Percentiles rank a stretch among this genome's conserved stretches.
These are phyloP conservation scores for Komagataella populi DNA, from an alignment of 805 yeast genomes.

Conservation along the genomic window DNA sequence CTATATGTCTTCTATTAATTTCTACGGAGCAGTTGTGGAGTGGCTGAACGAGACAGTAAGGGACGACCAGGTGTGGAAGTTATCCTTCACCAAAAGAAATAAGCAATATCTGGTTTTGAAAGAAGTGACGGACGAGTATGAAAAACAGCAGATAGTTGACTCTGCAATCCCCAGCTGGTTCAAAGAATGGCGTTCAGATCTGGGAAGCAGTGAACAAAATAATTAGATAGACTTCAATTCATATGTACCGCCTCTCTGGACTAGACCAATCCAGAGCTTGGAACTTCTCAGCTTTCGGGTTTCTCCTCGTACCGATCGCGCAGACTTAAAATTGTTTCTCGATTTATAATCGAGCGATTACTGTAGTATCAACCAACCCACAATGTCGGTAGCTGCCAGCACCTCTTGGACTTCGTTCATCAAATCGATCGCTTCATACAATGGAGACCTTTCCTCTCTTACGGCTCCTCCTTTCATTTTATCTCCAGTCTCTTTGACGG, in stretches of 20 bases:
- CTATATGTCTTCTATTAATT: conserved; percentile 69
- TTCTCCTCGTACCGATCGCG: neutral
- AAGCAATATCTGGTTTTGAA: conserved; percentile 34
- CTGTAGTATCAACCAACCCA: neutral
- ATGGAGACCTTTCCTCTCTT: conserved; percentile 84
- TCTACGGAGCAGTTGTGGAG: conserved; percentile 74
- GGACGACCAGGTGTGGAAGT: conserved; percentile 35
- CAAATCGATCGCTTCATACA: conserved; percentile 82
- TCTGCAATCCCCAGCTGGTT: neutral
- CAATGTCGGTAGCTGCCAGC: conserved; percentile 10
- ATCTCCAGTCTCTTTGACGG: conserved; percentile 78
- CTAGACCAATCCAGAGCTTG: neutral
- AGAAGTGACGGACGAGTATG: conserved; percentile 23
- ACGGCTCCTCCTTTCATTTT: conserved; percentile 97
- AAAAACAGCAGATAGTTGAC: neutral
- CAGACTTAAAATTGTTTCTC: neutral
- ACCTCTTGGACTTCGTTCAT: conserved; percentile 86
- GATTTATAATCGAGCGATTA: neutral
- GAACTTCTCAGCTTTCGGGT: neutral
- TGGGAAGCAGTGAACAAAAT: neutral
- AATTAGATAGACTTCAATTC: neutral
- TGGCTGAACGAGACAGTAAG: conserved; percentile 51
- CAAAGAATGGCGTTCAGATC: neutral
- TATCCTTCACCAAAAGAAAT: conserved; percentile 36
- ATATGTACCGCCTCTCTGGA: neutral